Evolutionary conservation across 352 stramenopile genomes (phyloP).

Genomic region (Phytophthora pluvialis): DNA sequence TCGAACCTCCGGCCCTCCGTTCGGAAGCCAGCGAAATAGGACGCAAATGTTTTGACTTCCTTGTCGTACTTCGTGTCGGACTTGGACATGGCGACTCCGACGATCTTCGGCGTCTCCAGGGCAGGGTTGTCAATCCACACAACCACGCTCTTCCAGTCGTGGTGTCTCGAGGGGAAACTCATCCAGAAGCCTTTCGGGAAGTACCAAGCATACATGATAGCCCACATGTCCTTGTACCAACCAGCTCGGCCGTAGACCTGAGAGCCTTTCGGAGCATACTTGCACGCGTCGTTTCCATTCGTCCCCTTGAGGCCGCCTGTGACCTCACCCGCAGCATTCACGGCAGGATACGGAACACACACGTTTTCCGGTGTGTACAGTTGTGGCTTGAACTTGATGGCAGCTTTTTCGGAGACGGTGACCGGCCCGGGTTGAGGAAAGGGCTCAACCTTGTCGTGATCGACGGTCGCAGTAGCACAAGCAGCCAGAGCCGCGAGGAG

Average conservation of each 20-base stretch:
- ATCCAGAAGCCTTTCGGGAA: constrained; percentile 14
- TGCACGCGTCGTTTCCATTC: background rate
- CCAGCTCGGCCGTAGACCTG: constrained; percentile 13
- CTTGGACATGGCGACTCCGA: constrained; percentile 8
- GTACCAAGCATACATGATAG: constrained; percentile 27
- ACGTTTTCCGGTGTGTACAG: background rate
- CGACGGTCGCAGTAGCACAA: background rate
- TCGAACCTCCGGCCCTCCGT: background rate
- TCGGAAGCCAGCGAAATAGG: background rate
- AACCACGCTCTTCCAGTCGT: constrained; percentile 17
- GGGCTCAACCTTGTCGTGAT: constrained; percentile 11
- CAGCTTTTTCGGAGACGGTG: constrained; percentile 4
- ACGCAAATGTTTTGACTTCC: no score
- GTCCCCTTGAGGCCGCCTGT: constrained; percentile 2
- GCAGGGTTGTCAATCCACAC: constrained; percentile 13
- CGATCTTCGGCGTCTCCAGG: background rate
- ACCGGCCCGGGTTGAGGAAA: constrained; percentile 11
- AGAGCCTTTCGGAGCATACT: constrained; percentile 5
- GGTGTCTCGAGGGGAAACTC: background rate
- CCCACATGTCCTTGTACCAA: background rate
- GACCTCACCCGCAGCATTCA: constrained; percentile 1
- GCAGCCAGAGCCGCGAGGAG: background rate
- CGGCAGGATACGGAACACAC: constrained; percentile 11
- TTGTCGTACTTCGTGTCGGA: constrained; percentile 4
- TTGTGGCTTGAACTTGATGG: constrained; percentile 16